A percentile compares a stretch with the other conserved stretches of the same genome.
Evolutionary conservation across 441 rosid genomes (phyloP).

Genomic region (Adansonia madagascariensis): DNA sequence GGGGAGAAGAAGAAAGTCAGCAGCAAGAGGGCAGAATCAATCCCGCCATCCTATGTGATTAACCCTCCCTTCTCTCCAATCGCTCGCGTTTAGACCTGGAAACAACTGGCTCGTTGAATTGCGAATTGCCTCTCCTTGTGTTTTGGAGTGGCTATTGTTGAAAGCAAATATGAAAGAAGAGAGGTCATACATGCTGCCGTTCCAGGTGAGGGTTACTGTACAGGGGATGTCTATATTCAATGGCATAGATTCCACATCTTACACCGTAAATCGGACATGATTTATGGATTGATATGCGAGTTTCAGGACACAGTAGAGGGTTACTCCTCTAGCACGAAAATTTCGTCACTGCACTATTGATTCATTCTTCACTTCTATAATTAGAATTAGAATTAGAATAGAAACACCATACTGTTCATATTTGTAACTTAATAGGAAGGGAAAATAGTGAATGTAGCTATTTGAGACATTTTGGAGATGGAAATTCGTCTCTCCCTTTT

Average conservation of each 20-base stretch:
- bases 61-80: slow-evolving; percentile 94
- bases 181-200: slow-evolving; percentile 21
- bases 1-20: slow-evolving; percentile 39
- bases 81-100: slow-evolving; percentile 62
- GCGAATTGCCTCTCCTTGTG: slow-evolving; percentile 15
- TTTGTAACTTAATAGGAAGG: slow-evolving; percentile 42
- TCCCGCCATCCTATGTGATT: slow-evolving; percentile 58
- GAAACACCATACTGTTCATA: slow-evolving; percentile 56
- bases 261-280: slow-evolving; percentile 21
- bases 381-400: slow-evolving; percentile 31
- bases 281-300: background rate
- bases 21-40: slow-evolving; percentile 42
- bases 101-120: slow-evolving; percentile 13
- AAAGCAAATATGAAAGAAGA: background rate
- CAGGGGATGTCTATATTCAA: slow-evolving; percentile 8
- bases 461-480: slow-evolving; percentile 31
- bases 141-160: background rate
- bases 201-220: slow-evolving; percentile 22
- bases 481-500: background rate
- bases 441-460: slow-evolving; percentile 38
- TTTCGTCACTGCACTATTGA: slow-evolving; percentile 36
- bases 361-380: slow-evolving; percentile 42
- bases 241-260: slow-evolving; percentile 13
- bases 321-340: slow-evolving; percentile 24
- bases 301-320: background rate